phyloP scores from a whole-genome alignment of 2,329 filamentous ascomycete genomes.

The Aspergillus texensis region DNA sequence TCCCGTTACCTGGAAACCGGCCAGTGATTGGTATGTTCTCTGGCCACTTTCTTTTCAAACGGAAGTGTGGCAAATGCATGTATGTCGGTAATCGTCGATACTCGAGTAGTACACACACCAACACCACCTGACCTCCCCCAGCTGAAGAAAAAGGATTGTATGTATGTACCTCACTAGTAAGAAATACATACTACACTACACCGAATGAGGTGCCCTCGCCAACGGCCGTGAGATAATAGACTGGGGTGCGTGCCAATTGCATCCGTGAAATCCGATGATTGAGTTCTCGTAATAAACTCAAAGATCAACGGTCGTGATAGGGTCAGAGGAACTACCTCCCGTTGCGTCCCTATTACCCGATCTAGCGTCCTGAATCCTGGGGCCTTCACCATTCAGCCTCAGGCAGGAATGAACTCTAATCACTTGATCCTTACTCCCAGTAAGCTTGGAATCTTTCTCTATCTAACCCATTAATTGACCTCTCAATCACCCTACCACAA shows the following conservation, averaged over 20 bases:
- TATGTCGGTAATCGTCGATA: not conserved
- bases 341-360: not conserved
- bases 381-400: not conserved
- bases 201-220: not conserved
- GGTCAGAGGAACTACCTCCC: not conserved
- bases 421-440: not conserved
- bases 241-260: not conserved
- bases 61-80: not conserved
- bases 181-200: not conserved
- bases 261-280: not conserved
- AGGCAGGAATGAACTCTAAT: not conserved
- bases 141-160: not conserved
- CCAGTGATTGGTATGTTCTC: not conserved
- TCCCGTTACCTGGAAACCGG: not conserved
- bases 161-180: not conserved
- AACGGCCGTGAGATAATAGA: not conserved
- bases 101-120: not conserved
- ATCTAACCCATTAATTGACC: not conserved
- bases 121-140: not conserved
- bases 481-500: too few species aligned
- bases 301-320: not conserved
- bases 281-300: constrained; percentile 1
- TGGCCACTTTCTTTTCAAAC: not conserved
- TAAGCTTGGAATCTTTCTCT: too few species aligned
- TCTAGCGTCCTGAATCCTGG: not conserved